Evolutionary conservation across 345 rosid genomes (phyloP), one percentile per base, ranked within the genome.

Genomic region (Populus davidiana): DNA sequence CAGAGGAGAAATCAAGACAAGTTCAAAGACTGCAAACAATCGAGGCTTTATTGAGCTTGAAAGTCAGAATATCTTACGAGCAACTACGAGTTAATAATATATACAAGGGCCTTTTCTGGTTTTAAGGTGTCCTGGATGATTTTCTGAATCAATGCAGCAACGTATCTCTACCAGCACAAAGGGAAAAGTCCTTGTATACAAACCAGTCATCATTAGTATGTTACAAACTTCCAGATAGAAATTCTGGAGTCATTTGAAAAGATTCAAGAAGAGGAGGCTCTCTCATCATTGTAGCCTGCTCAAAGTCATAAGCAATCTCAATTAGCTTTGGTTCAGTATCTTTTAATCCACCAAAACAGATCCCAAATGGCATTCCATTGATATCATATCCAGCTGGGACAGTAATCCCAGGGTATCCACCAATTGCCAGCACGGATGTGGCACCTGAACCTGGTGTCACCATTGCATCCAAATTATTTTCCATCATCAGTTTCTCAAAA

Each of bases 231-330:
- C n/a, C 72, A n/a, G 50, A 56, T 1, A 27, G 69, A 39, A 18
- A 41, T 16, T 38, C 59, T 11, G 43, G 1, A 29, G 61, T 43
- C 21, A 33, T 12, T 41, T 20, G 29, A 44, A 41, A 80, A 72
- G 85, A 23, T 31, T 25, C 76, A 78, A 87, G 81, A 16, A 80
- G 66, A 41, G 94, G 96, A 73, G 92, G 92, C 75, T 79, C 86
- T 79, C 93, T 85, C 27, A 86, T 68, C 81, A 70, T 79, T 33
- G 93, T 90, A 54, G 90, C 89, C 77, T 89, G 93, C 83, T 94
- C 97, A 49, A 92, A 91, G 21, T 74, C 90, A 80, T 84, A 92
- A 10, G 96, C 91, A 63, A 94, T 89, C 62, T 94, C 91, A 35
- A 90, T 88, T 2, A 94, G 90, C 68, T 85, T 88, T 20, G 92